Percentiles rank a stretch among this genome's conserved stretches.
Evolutionary conservation across 371 early-diverging fungal genomes (phyloP).

Genomic region (Hamiltosporidium tvaerminnensis): DNA sequence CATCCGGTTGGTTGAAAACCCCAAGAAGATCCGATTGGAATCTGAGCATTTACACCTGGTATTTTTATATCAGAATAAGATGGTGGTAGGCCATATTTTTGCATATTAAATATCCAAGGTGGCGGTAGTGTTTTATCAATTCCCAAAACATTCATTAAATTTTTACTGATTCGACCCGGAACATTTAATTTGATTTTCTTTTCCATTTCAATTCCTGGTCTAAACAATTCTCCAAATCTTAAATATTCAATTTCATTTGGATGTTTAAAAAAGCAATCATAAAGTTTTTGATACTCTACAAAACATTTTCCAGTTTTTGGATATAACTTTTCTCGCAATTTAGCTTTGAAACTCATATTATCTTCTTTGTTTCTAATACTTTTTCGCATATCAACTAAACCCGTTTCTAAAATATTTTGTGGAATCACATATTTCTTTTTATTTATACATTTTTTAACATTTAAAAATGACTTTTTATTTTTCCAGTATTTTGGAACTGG

Average conservation of each 20-base stretch:
- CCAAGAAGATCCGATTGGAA: slow-evolving; percentile 62
- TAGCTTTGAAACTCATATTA: slow-evolving; percentile 61
- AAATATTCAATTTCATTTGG: slow-evolving; percentile 58
- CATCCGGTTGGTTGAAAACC: too few species aligned
- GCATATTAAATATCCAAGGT: slow-evolving; percentile 92
- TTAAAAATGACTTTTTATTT: slow-evolving; percentile 77
- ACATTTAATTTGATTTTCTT: slow-evolving; percentile 66
- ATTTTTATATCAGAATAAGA: slow-evolving; percentile 73
- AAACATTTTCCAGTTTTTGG: slow-evolving; percentile 84
- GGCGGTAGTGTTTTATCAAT: slow-evolving; percentile 79
- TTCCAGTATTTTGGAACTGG: slow-evolving; percentile 87
- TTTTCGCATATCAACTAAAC: slow-evolving; percentile 79
- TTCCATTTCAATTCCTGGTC: slow-evolving; percentile 67
- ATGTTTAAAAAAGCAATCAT: slow-evolving; percentile 83
- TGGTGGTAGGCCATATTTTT: slow-evolving; percentile 85
- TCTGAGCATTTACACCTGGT: slow-evolving; percentile 84
- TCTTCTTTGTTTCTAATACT: slow-evolving; percentile 70
- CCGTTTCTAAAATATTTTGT: slow-evolving; percentile 61
- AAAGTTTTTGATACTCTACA: slow-evolving; percentile 78
- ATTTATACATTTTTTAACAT: slow-evolving; percentile 77
- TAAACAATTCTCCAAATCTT: too few species aligned
- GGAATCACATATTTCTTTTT: slow-evolving; percentile 82
- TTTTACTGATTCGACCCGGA: slow-evolving; percentile 66
- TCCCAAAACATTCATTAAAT: slow-evolving; percentile 65
- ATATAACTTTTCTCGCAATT: slow-evolving; percentile 66